Evolutionary conservation across 2,329 filamentous ascomycete species (phyloP).

Genomic region (Cladorrhinum sp.): DNA sequence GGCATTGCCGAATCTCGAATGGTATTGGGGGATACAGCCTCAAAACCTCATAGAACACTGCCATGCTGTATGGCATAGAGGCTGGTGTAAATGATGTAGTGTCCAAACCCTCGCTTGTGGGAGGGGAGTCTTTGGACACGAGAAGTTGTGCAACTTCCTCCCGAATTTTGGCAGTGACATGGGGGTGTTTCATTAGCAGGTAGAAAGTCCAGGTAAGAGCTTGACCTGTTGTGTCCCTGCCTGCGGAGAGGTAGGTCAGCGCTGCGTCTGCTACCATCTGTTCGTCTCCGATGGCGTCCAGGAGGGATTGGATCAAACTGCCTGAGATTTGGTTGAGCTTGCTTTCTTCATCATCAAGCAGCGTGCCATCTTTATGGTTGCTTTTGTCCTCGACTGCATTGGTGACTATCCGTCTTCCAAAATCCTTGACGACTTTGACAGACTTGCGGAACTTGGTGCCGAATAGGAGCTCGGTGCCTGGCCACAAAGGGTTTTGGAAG

Average conservation of each 20-base stretch:
- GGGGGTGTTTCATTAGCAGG: constrained; percentile 52
- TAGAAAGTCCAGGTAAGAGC: constrained; percentile 64
- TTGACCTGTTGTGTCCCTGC: constrained; percentile 63
- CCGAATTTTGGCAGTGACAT: constrained; percentile 40
- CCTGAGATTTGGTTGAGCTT: constrained; percentile 46
- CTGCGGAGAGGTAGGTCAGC: constrained; percentile 64
- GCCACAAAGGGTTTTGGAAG: constrained; percentile 65
- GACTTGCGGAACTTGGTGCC: constrained; percentile 48
- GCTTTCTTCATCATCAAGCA: constrained; percentile 17
- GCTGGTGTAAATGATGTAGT: constrained; percentile 40
- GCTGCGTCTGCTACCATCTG: constrained; percentile 61
- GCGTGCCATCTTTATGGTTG: constrained; percentile 6
- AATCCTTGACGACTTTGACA: constrained; percentile 49
- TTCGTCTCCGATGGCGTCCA: constrained; percentile 54
- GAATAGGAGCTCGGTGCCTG: constrained; percentile 54
- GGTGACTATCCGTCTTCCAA: constrained; percentile 56
- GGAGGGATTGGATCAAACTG: constrained; percentile 58
- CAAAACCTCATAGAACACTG: constrained; percentile 60
- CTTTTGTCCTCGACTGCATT: constrained; percentile 47
- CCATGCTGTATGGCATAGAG: constrained; percentile 54
- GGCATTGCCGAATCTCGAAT: constrained; percentile 62
- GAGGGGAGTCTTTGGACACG: background rate
- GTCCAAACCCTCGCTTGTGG: constrained; percentile 20
- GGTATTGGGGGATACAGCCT: constrained; percentile 63
- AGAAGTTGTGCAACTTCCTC: constrained; percentile 38